These are phyloP conservation scores for Cadophora malorum DNA, from an alignment of 2,329 filamentous ascomycete species.

Conservation along the genomic window DNA sequence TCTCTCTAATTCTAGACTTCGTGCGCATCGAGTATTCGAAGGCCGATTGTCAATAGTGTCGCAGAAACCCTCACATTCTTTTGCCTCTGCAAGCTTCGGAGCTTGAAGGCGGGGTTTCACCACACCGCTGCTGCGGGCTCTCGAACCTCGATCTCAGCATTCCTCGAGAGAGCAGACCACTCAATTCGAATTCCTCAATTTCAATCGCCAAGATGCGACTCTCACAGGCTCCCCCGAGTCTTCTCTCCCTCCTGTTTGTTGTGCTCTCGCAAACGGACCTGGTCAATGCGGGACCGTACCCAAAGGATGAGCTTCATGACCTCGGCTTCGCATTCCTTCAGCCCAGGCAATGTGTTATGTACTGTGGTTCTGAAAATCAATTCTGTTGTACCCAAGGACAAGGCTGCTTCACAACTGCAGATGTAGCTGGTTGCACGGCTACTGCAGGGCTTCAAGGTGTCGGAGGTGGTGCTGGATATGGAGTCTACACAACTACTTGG, in stretches of 20 bases:
- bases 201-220: constrained; percentile 47
- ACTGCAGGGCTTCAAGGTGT: constrained; percentile 36
- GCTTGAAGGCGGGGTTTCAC: constrained; percentile 28
- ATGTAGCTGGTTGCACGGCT: constrained; percentile 57
- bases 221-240: constrained; percentile 40
- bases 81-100: constrained; percentile 27
- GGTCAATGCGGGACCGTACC: constrained; percentile 55
- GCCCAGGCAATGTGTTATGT: constrained; percentile 55
- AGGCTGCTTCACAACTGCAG: constrained; percentile 58
- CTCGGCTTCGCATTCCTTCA: constrained; percentile 58
- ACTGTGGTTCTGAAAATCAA: constrained; percentile 61
- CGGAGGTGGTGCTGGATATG: constrained; percentile 41
- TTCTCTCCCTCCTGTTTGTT: constrained; percentile 47
- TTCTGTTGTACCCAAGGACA: constrained; percentile 60
- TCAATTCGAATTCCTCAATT: constrained; percentile 25
- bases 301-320: constrained; percentile 55
- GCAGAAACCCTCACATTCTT: constrained; percentile 30
- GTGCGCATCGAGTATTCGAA: constrained; percentile 19
- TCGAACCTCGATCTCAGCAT: constrained; percentile 13
- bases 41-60: constrained; percentile 22
- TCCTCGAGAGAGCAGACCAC: constrained; percentile 2
- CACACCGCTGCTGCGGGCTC: constrained; percentile 25
- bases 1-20: constrained; percentile 25
- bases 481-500: constrained; percentile 55
- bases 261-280: constrained; percentile 49